phyloP scores from a whole-genome alignment of 2,329 filamentous ascomycete species.

The Calonectria leucothoes region DNA sequence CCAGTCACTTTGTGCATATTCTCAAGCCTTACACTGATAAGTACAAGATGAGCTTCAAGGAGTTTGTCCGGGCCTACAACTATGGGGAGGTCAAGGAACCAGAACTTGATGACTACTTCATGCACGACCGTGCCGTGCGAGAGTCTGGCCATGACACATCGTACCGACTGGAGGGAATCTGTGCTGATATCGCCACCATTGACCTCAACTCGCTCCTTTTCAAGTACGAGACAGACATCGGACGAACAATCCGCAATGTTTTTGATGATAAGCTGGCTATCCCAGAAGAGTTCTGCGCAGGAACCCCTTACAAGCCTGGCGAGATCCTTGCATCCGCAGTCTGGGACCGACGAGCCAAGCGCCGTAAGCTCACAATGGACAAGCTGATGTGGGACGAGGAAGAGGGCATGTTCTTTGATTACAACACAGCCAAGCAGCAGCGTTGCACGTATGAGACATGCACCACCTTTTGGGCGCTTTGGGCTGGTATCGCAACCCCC shows the following conservation, averaged over 20 bases:
- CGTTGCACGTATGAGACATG: constrained; percentile 88
- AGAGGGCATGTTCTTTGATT: constrained; percentile 98
- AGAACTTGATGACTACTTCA: constrained; percentile 93
- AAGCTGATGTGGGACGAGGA: constrained; percentile 94
- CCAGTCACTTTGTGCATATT: constrained; percentile 86
- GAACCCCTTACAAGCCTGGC: constrained; percentile 70
- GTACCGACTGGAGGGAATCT: constrained; percentile 90
- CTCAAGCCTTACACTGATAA: constrained; percentile 86
- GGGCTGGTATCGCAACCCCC: constrained; percentile 89
- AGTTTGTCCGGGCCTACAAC: constrained; percentile 94
- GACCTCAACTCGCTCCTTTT: constrained; percentile 95
- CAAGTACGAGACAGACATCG: constrained; percentile 97
- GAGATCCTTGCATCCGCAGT: constrained; percentile 83
- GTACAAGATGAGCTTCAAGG: constrained; percentile 81
- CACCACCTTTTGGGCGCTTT: constrained; percentile 97
- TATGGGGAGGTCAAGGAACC: constrained; percentile 80
- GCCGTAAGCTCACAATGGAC: constrained; percentile 86
- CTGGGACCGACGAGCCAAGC: constrained; percentile 91
- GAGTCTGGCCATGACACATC: constrained; percentile 98
- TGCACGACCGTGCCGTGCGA: constrained; percentile 94
- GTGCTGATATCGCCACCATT: constrained; percentile 90
- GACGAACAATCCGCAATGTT: constrained; percentile 82
- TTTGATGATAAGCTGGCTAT: constrained; percentile 88
- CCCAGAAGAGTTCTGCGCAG: constrained; percentile 82
- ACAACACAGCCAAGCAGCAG: constrained; percentile 85